Base-by-base conservation (phyloP, 768 basidiomycete genomes). In the Boletus rubroflammeus region DNA sequence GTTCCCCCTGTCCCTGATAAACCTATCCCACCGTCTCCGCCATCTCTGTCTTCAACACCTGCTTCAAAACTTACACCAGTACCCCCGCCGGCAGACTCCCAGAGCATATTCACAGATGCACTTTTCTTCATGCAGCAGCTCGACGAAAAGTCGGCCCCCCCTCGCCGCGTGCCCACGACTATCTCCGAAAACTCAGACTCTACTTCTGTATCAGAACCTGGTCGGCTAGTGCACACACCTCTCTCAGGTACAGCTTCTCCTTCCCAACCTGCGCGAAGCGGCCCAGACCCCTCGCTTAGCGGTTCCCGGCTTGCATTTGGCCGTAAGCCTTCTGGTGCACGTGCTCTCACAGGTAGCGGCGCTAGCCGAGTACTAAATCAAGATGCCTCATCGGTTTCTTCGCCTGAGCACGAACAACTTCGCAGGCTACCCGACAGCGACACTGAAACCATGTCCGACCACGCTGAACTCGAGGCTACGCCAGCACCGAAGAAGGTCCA, bases 261-360 rank as follows among this genome's bases (percentile, higher is more conserved):
- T 45, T 61, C 63, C 39, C 64, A 55, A 42, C 56, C 48, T 35
- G 51, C 54, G 47, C 55, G 55, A 51, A 61, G 60, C 43, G 67
- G 63, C 59, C 67, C 57, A 59, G 62, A 76, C 61, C 53, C 63
- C 49, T 62, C 68, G 70, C 55, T 73, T 77, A 62, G 72, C 69
- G 64, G 75, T 62, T 49, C 65, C 76, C 64, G 67, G 55, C 41
- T 65, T 46, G 59, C 58, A 17, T 48, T 72, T 44, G 84, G 85
- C 72, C 84, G 87, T 71, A 89, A 87, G 64, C 89, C 89, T 21
- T 85, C 87, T 31, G 89, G 89, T 46, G 89, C 89, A 84, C 89
- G 89, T 84, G 89, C 85, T 45, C 81, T 76, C 53, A 55, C 61
- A 5, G 51, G 49, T 55, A 53, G 44, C 61, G 64, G 66, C 45